These are phyloP conservation scores for Amanita brunnescens DNA, from an alignment of 768 basidiomycete genomes.

Conservation along the genomic window DNA sequence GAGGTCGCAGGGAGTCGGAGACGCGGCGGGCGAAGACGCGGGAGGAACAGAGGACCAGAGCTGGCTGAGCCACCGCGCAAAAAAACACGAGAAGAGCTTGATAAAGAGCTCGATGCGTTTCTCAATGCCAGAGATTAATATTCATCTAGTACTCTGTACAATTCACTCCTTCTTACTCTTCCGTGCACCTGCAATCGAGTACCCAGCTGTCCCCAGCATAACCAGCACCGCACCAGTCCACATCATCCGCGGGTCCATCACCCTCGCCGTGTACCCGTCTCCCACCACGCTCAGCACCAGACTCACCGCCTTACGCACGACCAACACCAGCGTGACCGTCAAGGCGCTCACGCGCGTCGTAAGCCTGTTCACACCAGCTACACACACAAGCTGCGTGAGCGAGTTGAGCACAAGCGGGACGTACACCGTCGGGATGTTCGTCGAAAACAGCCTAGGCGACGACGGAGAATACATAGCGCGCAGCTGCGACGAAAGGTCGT, in stretches of 20 bases:
- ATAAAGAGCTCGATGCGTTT: slow-evolving; percentile 79
- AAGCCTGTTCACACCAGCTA: slow-evolving; percentile 79
- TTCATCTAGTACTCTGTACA: background rate
- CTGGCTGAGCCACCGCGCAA: slow-evolving; percentile 26
- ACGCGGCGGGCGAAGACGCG: slow-evolving; percentile 13
- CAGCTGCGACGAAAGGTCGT: slow-evolving; percentile 23
- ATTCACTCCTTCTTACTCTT: background rate
- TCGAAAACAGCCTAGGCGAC: slow-evolving; percentile 17
- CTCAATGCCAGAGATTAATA: slow-evolving; percentile 33
- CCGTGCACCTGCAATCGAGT: slow-evolving; percentile 34
- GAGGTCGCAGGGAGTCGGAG: slow-evolving; percentile 12
- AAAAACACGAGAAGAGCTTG: slow-evolving; percentile 69
- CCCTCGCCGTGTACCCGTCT: slow-evolving; percentile 20
- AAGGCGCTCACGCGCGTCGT: slow-evolving; percentile 68
- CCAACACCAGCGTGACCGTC: slow-evolving; percentile 72
- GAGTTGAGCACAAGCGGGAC: slow-evolving; percentile 68
- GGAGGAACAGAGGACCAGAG: slow-evolving; percentile 17
- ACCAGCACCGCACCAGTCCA: slow-evolving; percentile 66
- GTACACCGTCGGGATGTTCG: slow-evolving; percentile 48
- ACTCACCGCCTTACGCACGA: slow-evolving; percentile 74
- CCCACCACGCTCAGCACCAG: slow-evolving; percentile 62
- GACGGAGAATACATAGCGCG: slow-evolving; percentile 17
- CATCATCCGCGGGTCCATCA: slow-evolving; percentile 41
- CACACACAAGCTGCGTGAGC: slow-evolving; percentile 76
- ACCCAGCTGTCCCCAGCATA: slow-evolving; percentile 61